phyloP scores from a whole-genome alignment of 2,329 filamentous ascomycete species.

The Colletotrichum sp. region DNA sequence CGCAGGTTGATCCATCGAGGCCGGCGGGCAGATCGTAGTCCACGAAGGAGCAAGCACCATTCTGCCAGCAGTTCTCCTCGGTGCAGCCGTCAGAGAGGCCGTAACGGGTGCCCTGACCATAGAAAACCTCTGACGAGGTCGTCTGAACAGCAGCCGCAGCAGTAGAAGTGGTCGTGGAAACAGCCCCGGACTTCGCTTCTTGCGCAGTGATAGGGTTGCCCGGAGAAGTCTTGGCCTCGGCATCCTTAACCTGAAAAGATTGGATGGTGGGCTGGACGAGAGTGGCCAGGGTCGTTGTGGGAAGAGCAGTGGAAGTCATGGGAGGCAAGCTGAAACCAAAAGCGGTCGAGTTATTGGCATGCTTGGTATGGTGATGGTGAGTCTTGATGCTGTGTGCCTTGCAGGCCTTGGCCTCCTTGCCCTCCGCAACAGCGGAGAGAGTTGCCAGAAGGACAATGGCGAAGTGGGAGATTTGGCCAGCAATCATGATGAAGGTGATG shows the following conservation, averaged over 20 bases:
- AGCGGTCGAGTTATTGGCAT: not conserved
- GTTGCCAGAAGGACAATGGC: not conserved
- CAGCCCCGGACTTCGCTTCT: not conserved
- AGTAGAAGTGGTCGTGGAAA: not conserved
- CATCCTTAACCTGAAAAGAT: not conserved
- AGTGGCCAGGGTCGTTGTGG: not conserved
- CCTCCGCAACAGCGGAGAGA: not conserved
- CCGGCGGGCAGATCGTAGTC: not conserved
- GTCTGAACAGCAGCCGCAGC: not conserved
- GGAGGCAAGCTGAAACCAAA: not conserved
- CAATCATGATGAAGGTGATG: not conserved
- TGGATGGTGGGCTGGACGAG: not conserved
- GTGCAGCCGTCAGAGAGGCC: not conserved
- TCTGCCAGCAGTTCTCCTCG: not conserved
- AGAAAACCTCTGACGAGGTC: not conserved
- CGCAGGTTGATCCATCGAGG: not conserved
- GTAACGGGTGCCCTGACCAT: not conserved
- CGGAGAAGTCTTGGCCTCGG: not conserved
- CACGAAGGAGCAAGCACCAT: not conserved
- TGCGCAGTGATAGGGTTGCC: not conserved
- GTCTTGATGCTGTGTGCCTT: not conserved
- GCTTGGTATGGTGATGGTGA: not conserved
- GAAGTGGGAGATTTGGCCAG: not conserved
- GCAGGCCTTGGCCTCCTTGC: not conserved
- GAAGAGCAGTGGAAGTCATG: not conserved